Percentiles rank a stretch among this genome's conserved stretches.
phyloP scores from a whole-genome alignment of 768 basidiomycete species.

The Pleurotus sapidus region DNA sequence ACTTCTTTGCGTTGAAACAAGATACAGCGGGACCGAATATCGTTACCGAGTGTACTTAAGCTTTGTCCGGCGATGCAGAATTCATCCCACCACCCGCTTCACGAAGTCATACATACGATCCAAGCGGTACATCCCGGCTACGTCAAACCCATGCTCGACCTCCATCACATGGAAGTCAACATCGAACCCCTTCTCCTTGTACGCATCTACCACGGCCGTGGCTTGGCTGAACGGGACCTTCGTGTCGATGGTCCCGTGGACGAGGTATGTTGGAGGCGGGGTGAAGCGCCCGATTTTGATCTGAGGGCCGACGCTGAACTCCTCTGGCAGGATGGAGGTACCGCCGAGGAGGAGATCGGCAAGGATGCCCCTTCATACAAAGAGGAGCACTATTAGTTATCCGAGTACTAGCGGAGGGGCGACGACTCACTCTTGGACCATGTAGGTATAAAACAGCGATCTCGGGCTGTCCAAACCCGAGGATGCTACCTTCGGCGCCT shows the following conservation, averaged over 20 bases:
- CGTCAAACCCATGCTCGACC: slow-evolving; percentile 32
- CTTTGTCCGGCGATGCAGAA: too few species aligned
- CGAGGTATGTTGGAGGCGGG: slow-evolving; percentile 29
- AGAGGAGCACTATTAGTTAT: background rate
- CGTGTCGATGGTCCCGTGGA: slow-evolving; percentile 33
- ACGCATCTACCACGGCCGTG: slow-evolving; percentile 26
- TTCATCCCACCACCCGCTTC: slow-evolving; percentile 13
- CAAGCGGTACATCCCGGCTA: slow-evolving; percentile 26
- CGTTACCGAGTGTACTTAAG: too few species aligned
- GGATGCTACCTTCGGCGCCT: slow-evolving; percentile 19
- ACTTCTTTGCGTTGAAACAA: too few species aligned
- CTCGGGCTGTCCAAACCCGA: slow-evolving; percentile 22
- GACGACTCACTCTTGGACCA: slow-evolving; percentile 35
- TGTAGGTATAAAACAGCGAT: slow-evolving; percentile 33
- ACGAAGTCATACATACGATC: slow-evolving; percentile 32
- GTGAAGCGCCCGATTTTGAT: slow-evolving; percentile 21
- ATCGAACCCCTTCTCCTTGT: slow-evolving; percentile 17
- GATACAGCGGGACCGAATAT: too few species aligned
- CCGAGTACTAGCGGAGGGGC: background rate
- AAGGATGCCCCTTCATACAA: slow-evolving; percentile 23
- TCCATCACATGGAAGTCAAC: slow-evolving; percentile 30
- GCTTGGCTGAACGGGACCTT: slow-evolving; percentile 32
- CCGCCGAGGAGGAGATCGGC: slow-evolving; percentile 26
- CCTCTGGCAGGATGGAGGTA: slow-evolving; percentile 24
- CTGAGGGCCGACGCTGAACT: slow-evolving; percentile 26